These are phyloP conservation scores for Saccharomycopsis synnaedendra DNA, from an alignment of 805 yeast genomes.

Conservation along the genomic window DNA sequence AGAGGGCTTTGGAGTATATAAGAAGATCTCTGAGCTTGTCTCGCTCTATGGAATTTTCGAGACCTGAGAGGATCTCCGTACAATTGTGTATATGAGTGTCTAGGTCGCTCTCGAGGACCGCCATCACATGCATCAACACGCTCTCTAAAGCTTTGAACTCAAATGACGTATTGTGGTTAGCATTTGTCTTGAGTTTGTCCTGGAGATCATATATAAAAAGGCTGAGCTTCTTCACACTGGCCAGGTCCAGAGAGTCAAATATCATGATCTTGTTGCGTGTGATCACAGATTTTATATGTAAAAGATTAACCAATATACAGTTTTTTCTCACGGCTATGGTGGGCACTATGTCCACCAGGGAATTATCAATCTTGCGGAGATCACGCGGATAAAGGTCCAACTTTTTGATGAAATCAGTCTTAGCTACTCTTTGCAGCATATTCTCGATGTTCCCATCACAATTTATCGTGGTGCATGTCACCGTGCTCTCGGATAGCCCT, in stretches of 20 bases:
- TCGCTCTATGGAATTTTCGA: conserved; percentile 76
- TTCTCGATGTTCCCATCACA: conserved; percentile 48
- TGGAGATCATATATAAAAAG: conserved; percentile 75
- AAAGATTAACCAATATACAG: conserved; percentile 59
- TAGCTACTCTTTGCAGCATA: conserved; percentile 54
- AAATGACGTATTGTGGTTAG: conserved; percentile 51
- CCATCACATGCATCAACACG: conserved; percentile 67
- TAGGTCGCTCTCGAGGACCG: conserved; percentile 77
- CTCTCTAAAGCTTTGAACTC: conserved; percentile 89
- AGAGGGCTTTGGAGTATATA: conserved; percentile 74
- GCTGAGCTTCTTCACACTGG: conserved; percentile 38
- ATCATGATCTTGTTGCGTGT: conserved; percentile 60
- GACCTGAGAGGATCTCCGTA: conserved; percentile 57
- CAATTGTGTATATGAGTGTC: conserved; percentile 72
- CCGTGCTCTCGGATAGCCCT: conserved; percentile 25
- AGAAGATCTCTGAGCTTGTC: conserved; percentile 67
- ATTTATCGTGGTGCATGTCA: conserved; percentile 65
- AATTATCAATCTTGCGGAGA: conserved; percentile 76
- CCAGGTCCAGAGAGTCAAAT: conserved; percentile 57
- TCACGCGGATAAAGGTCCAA: conserved; percentile 85
- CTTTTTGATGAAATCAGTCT: conserved; percentile 47
- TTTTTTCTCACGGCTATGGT: conserved; percentile 63
- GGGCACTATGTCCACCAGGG: conserved; percentile 68
- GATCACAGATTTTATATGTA: conserved; percentile 72
- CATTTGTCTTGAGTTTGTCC: conserved; percentile 17